Evolutionary conservation across 495 filamentous ascomycete species (phyloP).

Genomic region (Aspergillus sparsus): DNA sequence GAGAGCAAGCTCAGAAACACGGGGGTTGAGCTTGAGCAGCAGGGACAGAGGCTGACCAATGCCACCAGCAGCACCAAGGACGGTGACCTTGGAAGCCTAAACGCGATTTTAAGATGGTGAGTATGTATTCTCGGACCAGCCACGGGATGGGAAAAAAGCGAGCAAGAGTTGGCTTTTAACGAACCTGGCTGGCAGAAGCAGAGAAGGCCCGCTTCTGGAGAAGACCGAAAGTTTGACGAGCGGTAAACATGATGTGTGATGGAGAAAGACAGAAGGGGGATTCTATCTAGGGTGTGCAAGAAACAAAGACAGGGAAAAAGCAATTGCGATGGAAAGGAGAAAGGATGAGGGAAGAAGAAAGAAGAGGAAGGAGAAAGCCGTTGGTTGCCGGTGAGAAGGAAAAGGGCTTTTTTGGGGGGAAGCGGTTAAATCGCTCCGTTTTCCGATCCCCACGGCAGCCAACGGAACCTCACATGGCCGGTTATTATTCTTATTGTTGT

Average conservation of each 20-base stretch:
- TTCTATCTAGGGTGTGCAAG: constrained; percentile 21
- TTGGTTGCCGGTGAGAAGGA: constrained; percentile 32
- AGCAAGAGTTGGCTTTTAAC: constrained; percentile 28
- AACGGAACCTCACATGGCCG: constrained; percentile 12
- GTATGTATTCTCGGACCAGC: constrained; percentile 23
- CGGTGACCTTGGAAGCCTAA: constrained; percentile 93
- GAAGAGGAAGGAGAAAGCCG: constrained; percentile 24
- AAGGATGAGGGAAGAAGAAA: constrained; percentile 17
- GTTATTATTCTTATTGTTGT: not conserved
- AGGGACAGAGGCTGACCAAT: constrained; percentile 98
- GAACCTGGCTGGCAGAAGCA: constrained; percentile 84
- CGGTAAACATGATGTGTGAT: constrained; percentile 69
- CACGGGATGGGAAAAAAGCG: constrained; percentile 7
- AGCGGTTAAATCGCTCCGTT: constrained; percentile 24
- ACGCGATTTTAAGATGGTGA: constrained; percentile 32
- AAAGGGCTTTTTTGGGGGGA: constrained; percentile 15
- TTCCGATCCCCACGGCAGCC: constrained; percentile 23
- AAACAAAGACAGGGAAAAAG: constrained; percentile 13
- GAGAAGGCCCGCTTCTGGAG: constrained; percentile 92
- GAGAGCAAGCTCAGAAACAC: constrained; percentile 86
- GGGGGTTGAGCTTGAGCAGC: constrained; percentile 96
- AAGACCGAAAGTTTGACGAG: constrained; percentile 67
- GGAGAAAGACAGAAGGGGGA: constrained; percentile 17
- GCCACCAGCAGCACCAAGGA: constrained; percentile 93
- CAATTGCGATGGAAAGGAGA: constrained; percentile 21